Percentiles rank a stretch among this genome's conserved stretches.
Conservation (phyloP, 345 rosid species). For the Turnera subulata region DNA sequence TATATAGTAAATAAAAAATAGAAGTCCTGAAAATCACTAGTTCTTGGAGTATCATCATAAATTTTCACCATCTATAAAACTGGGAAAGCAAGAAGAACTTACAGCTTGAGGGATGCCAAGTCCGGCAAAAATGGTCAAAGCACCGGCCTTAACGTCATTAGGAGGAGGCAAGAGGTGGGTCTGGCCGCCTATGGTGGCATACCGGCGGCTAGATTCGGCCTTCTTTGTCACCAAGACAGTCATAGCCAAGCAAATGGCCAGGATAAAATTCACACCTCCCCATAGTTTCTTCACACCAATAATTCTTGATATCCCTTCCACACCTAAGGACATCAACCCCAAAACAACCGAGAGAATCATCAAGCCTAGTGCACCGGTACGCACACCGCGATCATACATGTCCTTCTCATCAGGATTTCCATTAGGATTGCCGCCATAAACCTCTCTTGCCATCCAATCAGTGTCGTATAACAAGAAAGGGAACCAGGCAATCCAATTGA, state of each 20-base stretch:
- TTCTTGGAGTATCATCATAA: too few species aligned
- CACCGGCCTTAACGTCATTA: conserved; percentile 38
- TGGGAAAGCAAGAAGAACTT: conserved; percentile 11
- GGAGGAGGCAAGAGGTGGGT: conserved; percentile 32
- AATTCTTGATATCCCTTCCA: conserved; percentile 38
- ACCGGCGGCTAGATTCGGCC: conserved; percentile 46
- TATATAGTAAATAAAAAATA: too few species aligned
- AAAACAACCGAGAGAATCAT: conserved; percentile 70
- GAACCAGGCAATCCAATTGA: conserved; percentile 91
- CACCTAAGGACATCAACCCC: conserved; percentile 53
- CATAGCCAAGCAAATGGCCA: conserved; percentile 51
- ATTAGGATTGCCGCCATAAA: conserved; percentile 65
- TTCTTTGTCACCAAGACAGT: conserved; percentile 56
- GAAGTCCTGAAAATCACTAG: too few species aligned
- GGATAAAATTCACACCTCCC: conserved; percentile 64
- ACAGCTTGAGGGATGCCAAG: conserved; percentile 82
- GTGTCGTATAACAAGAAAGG: conserved; percentile 82
- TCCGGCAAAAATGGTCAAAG: conserved; percentile 55
- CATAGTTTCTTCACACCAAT: conserved; percentile 58
- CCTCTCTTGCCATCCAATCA: conserved; percentile 91
- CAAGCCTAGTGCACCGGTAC: conserved; percentile 75
- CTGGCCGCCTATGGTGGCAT: not conserved
- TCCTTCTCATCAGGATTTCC: conserved; percentile 22
- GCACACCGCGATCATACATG: conserved; percentile 60
- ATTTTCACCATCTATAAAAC: too few species aligned